Conservation (phyloP, 495 filamentous ascomycete genomes). For the Sphaerosporella brunnea region DNA sequence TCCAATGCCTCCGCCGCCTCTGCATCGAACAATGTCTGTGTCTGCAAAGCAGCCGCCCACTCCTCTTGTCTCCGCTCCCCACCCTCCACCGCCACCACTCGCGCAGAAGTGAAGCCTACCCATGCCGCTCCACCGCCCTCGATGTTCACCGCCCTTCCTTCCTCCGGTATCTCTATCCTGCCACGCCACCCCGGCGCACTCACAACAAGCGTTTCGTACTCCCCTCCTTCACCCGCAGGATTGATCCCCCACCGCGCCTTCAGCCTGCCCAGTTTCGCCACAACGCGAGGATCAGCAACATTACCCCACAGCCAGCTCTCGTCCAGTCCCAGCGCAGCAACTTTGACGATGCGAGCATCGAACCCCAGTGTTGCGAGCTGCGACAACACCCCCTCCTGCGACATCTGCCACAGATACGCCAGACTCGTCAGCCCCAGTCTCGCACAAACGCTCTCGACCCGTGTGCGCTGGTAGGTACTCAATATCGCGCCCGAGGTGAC, state of each 20-base stretch:
- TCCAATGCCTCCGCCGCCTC: slow-evolving; percentile 27
- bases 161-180: slow-evolving; percentile 45
- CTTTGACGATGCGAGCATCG: slow-evolving; percentile 80
- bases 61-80: slow-evolving; percentile 20
- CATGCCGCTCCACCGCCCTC: slow-evolving; percentile 58
- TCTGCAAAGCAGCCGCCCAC: slow-evolving; percentile 33
- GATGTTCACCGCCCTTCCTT: slow-evolving; percentile 30
- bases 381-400: slow-evolving; percentile 44
- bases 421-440: slow-evolving; percentile 63
- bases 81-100: slow-evolving; percentile 35
- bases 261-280: slow-evolving; percentile 38
- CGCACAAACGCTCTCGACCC: slow-evolving; percentile 71
- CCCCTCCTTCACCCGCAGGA: slow-evolving; percentile 68
- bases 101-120: slow-evolving; percentile 41
- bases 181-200: slow-evolving; percentile 52
- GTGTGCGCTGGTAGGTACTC: slow-evolving; percentile 83
- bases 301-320: slow-evolving; percentile 68
- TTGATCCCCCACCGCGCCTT: slow-evolving; percentile 52
- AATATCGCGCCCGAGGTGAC: slow-evolving; percentile 82
- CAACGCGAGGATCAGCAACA: slow-evolving; percentile 38
- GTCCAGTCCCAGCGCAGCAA: slow-evolving; percentile 76
- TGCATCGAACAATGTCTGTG: slow-evolving; percentile 34
- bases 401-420: slow-evolving; percentile 81
- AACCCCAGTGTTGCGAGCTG: slow-evolving; percentile 66
- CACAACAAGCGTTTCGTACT: slow-evolving; percentile 86